Conservation (phyloP, 2,329 filamentous ascomycete species). For the Ascochyta rabiei region DNA sequence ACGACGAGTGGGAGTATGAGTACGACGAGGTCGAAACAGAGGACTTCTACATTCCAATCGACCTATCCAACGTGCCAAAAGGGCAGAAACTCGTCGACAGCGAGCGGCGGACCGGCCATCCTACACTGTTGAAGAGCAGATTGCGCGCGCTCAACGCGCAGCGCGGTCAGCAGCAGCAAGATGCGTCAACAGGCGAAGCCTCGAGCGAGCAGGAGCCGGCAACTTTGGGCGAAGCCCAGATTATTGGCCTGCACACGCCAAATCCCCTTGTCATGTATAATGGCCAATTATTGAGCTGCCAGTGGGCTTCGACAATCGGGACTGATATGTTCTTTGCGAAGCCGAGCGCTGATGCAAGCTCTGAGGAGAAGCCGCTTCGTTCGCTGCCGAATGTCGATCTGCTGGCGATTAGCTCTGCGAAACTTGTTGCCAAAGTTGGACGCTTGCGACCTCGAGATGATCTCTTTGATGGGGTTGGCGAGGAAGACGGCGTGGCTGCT, state of each 20-base stretch:
- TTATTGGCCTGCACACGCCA: constrained; percentile 78
- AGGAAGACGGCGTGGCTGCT: not conserved
- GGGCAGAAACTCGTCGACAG: constrained; percentile 24
- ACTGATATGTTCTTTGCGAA: constrained; percentile 76
- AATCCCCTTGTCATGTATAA: constrained; percentile 82
- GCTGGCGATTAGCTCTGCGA: constrained; percentile 71
- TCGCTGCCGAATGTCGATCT: constrained; percentile 66
- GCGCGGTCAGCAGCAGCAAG: constrained; percentile 22
- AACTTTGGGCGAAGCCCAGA: constrained; percentile 64
- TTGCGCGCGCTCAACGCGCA: constrained; percentile 36
- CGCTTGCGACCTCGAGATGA: constrained; percentile 55
- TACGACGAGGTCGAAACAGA: constrained; percentile 61
- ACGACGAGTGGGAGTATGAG: constrained; percentile 67
- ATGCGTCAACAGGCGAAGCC: constrained; percentile 12
- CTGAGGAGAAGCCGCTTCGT: constrained; percentile 52
- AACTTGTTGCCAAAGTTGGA: constrained; percentile 71
- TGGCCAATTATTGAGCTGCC: constrained; percentile 76
- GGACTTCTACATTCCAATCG: constrained; percentile 66
- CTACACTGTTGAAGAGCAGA: constrained; percentile 36
- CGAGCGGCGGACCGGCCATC: constrained; percentile 30
- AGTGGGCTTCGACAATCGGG: constrained; percentile 83
- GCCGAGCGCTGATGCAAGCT: constrained; percentile 30
- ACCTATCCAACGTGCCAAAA: constrained; percentile 55
- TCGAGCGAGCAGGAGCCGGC: constrained; percentile 19
- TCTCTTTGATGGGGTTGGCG: constrained; percentile 25